Evolutionary conservation across 1,284 basidiomycete genomes (phyloP).

Genomic region (Caloboletus firmus): DNA sequence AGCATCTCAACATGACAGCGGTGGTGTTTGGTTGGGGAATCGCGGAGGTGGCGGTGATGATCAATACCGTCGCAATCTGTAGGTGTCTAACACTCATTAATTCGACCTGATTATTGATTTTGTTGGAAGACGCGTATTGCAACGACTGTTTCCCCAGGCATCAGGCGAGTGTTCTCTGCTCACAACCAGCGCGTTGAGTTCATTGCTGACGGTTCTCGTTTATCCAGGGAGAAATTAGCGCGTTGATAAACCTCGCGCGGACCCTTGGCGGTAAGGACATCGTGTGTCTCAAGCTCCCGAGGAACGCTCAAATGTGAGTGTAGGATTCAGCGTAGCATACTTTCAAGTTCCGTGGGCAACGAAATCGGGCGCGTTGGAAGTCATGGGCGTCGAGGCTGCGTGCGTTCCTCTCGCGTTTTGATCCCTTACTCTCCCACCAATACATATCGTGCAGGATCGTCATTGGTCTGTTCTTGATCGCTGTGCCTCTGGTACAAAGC

Average conservation of each 20-base stretch:
- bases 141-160: slow-evolving; percentile 47
- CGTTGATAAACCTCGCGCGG: slow-evolving; percentile 52
- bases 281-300: background rate
- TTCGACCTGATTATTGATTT: background rate
- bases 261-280: slow-evolving; percentile 42
- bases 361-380: slow-evolving; percentile 46
- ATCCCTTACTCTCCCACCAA: background rate
- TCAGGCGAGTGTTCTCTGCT: slow-evolving; percentile 22
- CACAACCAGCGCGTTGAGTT: background rate
- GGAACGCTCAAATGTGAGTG: background rate
- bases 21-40: slow-evolving; percentile 71
- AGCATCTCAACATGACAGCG: slow-evolving; percentile 55
- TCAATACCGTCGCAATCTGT: slow-evolving; percentile 67
- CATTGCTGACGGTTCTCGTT: background rate
- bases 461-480: slow-evolving; percentile 46
- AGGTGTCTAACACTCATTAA: slow-evolving; percentile 18
- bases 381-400: slow-evolving; percentile 53
- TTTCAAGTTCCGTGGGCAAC: slow-evolving; percentile 58
- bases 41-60: slow-evolving; percentile 58
- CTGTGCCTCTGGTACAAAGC: slow-evolving; percentile 46
- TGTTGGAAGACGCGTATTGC: slow-evolving; percentile 47
- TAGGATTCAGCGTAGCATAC: slow-evolving; percentile 53
- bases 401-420: slow-evolving; percentile 21
- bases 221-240: slow-evolving; percentile 50
- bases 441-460: slow-evolving; percentile 36